A percentile compares a stretch with the other conserved stretches of the same genome.
phyloP scores from a whole-genome alignment of 1,284 basidiomycete species.

The Lentinus polychrous region DNA sequence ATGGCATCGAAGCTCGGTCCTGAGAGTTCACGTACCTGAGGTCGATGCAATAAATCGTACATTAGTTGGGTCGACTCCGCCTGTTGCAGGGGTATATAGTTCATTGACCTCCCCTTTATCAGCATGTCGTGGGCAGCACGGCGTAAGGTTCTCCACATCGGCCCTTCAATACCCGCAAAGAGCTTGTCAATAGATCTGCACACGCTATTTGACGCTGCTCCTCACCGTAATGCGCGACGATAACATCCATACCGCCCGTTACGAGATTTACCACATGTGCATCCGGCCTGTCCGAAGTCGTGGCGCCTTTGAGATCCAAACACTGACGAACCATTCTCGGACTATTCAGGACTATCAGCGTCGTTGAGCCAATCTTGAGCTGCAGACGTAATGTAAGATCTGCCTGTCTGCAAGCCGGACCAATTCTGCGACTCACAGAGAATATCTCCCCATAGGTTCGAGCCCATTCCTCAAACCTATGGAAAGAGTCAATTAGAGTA shows the following conservation, averaged over 20 bases:
- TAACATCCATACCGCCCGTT: constrained; percentile 2
- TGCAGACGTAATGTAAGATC: constrained; percentile 11
- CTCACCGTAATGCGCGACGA: constrained; percentile 17
- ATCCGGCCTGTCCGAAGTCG: constrained; percentile 7
- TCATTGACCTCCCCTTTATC: not conserved
- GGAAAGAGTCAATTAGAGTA: not conserved
- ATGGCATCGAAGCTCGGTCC: not conserved
- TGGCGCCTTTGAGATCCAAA: constrained; percentile 18
- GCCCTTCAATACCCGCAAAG: not conserved
- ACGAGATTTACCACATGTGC: not conserved
- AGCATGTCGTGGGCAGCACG: not conserved
- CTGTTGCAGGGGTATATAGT: not conserved
- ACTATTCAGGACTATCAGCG: constrained; percentile 20
- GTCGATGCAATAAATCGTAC: not conserved
- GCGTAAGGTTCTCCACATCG: not conserved
- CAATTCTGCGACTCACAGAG: not conserved
- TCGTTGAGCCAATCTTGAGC: constrained; percentile 21
- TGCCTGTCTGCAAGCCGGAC: not conserved
- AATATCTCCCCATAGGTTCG: constrained; percentile 6
- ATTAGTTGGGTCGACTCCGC: not conserved
- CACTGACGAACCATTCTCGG: constrained; percentile 19
- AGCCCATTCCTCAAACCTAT: constrained; percentile 5
- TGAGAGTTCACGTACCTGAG: not conserved
- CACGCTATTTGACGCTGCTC: not conserved
- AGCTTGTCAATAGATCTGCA: not conserved